Percentiles rank a stretch among this genome's conserved stretches.
Evolutionary conservation across 2,329 filamentous ascomycete species (phyloP).

Genomic region (Ophiosphaerella korrae): DNA sequence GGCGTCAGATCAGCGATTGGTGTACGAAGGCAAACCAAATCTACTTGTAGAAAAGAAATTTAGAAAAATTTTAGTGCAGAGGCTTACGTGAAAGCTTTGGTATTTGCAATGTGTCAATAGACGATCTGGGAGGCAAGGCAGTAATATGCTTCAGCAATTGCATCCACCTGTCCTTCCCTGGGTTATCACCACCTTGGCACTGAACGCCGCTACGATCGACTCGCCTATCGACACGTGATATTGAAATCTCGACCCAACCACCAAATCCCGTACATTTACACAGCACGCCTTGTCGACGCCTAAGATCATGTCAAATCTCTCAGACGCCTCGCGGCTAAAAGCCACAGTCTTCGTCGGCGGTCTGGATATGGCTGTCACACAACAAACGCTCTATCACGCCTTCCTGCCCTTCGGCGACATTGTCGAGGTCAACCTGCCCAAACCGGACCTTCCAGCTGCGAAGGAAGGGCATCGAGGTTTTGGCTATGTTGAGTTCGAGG

Average conservation of each 20-base stretch:
- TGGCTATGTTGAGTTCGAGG: slow-evolving; percentile 94
- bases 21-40: slow-evolving; percentile 24
- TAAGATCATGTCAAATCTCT: slow-evolving; percentile 62
- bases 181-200: slow-evolving; percentile 21
- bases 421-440: slow-evolving; percentile 85
- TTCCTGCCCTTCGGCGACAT: slow-evolving; percentile 98
- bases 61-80: slow-evolving; percentile 15
- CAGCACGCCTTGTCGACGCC: not conserved
- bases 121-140: slow-evolving; percentile 27
- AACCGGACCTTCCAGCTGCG: slow-evolving; percentile 79
- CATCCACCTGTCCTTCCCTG: slow-evolving; percentile 45
- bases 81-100: slow-evolving; percentile 8
- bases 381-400: slow-evolving; percentile 78
- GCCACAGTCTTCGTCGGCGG: slow-evolving; percentile 92
- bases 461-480: slow-evolving; percentile 86
- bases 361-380: slow-evolving; percentile 77
- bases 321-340: slow-evolving; percentile 82
- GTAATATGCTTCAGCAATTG: slow-evolving; percentile 32
- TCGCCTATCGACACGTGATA: slow-evolving; percentile 30
- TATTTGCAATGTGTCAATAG: slow-evolving; percentile 25
- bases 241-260: slow-evolving; percentile 21
- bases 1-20: slow-evolving; percentile 31
- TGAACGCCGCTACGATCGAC: slow-evolving; percentile 19
- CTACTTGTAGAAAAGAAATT: slow-evolving; percentile 12
- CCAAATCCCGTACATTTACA: slow-evolving; percentile 8